Evolutionary conservation across 75 land plant species (phyloP).

Genomic region (Sequoia sempervirens): DNA sequence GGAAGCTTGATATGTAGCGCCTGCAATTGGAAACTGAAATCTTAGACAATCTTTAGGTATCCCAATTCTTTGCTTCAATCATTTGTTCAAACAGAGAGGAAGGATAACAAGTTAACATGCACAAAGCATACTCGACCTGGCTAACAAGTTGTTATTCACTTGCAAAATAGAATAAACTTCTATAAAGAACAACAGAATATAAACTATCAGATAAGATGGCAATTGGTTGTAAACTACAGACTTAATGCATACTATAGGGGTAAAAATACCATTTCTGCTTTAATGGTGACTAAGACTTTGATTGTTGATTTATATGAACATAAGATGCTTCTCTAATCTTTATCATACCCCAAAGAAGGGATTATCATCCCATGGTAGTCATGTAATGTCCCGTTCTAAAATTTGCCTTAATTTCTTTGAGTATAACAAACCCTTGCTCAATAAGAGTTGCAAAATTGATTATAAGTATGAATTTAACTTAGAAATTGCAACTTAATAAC

Average conservation of each 20-base stretch:
- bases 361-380: background rate
- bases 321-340: background rate
- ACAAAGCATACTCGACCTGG: background rate
- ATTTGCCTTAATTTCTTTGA: too few species aligned
- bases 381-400: background rate
- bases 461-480: too few species aligned
- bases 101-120: background rate
- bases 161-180: background rate
- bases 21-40: constrained; percentile 29
- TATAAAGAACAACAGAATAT: background rate
- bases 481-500: too few species aligned
- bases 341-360: background rate
- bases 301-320: background rate
- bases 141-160: background rate
- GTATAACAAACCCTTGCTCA: too few species aligned
- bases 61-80: background rate
- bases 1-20: constrained; percentile 79
- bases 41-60: background rate
- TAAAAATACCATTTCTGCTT: background rate
- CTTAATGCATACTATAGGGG: background rate
- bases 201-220: background rate
- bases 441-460: too few species aligned
- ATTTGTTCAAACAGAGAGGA: background rate
- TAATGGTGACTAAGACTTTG: background rate
- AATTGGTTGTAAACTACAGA: background rate